These are phyloP conservation scores for Hypoxylon sp. DNA, from an alignment of 2,329 filamentous ascomycete species.

Conservation along the genomic window DNA sequence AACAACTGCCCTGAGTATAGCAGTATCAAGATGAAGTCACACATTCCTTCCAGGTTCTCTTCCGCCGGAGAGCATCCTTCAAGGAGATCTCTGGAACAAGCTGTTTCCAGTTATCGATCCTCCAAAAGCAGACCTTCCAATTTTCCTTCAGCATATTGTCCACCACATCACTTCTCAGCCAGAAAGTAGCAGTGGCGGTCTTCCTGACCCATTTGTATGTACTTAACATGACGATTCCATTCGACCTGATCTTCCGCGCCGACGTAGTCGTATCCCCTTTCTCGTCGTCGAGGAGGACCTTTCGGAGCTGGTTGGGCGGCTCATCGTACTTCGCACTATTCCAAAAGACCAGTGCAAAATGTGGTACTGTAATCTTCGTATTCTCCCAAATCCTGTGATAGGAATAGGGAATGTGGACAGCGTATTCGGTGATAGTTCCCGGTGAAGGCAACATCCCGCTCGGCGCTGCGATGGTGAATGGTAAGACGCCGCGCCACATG, in stretches of 20 bases:
- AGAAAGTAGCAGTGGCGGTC: conserved; percentile 31
- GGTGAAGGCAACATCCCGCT: conserved; percentile 22
- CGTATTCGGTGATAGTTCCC: conserved; percentile 28
- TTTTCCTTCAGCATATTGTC: conserved; percentile 30
- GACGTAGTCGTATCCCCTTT: conserved; percentile 17
- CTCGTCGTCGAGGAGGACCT: conserved; percentile 35
- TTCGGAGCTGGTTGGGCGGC: conserved; percentile 1
- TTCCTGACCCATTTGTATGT: conserved; percentile 24
- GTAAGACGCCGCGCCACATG: conserved; percentile 28
- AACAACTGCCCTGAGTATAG: neutral
- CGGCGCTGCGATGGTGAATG: conserved; percentile 18
- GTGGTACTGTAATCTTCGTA: neutral
- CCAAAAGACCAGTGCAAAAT: conserved; percentile 39
- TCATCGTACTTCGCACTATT: conserved; percentile 24
- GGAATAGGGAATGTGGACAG: conserved; percentile 18
- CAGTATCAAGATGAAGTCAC: conserved; percentile 17
- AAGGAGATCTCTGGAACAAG: conserved; percentile 18
- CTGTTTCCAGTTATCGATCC: conserved; percentile 28
- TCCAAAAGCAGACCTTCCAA: conserved; percentile 37
- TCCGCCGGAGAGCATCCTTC: neutral
- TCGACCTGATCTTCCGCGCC: conserved; percentile 21
- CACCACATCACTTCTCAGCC: conserved; percentile 36
- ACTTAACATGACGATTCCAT: conserved; percentile 28
- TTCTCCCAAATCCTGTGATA: too few relatives aligned
- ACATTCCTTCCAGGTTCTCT: conserved; percentile 27